A percentile compares a stretch with the other conserved stretches of the same genome.
phyloP scores from a whole-genome alignment of 257 asterid genomes.

The Solanum gracilifrons region DNA sequence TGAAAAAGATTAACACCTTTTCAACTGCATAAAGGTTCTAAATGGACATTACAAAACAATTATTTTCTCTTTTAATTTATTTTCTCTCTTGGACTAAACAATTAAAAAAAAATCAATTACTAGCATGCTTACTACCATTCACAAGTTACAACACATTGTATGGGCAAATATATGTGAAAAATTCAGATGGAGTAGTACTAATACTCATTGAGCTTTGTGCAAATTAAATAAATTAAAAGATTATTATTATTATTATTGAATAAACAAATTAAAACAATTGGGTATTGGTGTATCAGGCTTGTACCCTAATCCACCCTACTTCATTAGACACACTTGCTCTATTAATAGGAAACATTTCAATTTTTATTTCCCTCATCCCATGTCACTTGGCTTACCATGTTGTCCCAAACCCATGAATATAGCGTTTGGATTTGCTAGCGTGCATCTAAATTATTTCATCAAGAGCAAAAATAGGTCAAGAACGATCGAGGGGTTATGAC shows the following conservation, averaged over 20 bases:
- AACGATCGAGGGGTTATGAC: too few relatives aligned
- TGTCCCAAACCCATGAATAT: constrained; percentile 15
- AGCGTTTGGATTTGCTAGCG: fast-evolving
- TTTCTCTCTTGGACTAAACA: not conserved
- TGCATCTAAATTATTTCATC: not conserved
- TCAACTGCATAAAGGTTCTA: constrained; percentile 15
- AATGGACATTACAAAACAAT: constrained; percentile 18
- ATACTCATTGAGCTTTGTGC: constrained; percentile 36
- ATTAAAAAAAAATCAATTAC: not conserved
- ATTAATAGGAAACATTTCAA: constrained; percentile 44
- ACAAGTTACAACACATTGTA: not conserved
- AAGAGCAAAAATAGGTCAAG: too few relatives aligned
- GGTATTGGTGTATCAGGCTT: constrained; percentile 20
- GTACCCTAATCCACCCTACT: constrained; percentile 29
- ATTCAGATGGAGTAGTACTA: not conserved
- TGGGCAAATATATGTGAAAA: constrained; percentile 17
- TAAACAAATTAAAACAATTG: constrained; percentile 9
- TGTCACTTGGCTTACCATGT: constrained; percentile 32
- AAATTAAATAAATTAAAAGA: constrained; percentile 15
- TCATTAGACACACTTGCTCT: constrained; percentile 32
- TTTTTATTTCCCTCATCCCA: constrained; percentile 31
- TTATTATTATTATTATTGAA: not conserved
- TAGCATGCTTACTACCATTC: constrained; percentile 23
- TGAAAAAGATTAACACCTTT: constrained; percentile 44
- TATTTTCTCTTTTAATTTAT: not conserved